Base-by-base conservation (phyloP, 2,329 filamentous ascomycete genomes). In the Penicillium occitanis region DNA sequence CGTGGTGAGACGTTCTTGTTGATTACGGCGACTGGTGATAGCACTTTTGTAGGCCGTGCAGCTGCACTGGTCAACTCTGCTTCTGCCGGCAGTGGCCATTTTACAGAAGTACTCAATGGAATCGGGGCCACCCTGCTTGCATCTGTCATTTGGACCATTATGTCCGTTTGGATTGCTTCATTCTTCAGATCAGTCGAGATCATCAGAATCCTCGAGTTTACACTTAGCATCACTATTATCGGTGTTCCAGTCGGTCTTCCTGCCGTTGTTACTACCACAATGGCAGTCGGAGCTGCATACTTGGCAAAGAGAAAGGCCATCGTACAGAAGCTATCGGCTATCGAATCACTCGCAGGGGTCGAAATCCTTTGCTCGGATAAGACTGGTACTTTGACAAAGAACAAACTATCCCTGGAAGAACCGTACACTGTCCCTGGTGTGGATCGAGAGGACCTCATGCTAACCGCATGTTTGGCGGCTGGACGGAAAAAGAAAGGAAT, bases 401-500 rank as follows among this genome's bases (percentile, higher is more conserved):
- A 96, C 86, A 96, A 95, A 85, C 87, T 96, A 25, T 94, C 92
- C 70, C 85, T 96, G 57, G 85, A 91, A 62, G 92, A 96, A 77
- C 92, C 92, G 66, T 96, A 89, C 84, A 91, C 89, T 46, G 90
- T 95, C 68, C 84, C 86, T 68, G 92, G 92, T 75, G 90, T 96
- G 67, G 91, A 93, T 71, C 86, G 90, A 42, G 91, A 95, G 79
- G 92, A 96, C 74, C 89, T 96, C 69, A 96, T 96, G 91, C 85
- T 96, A 70, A 95, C 92, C 82, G 92, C 92, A 74, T 96, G 92
- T 79, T 83, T 96, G 75, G 92, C 92, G 74, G 92, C 92, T 69
- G 94, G 90, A 71, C 91, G 92, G 83, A 96, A 95, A 87, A 94
- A 93, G 87, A 96, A 96, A 85, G 92, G 92, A 84, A 93, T 96